Base-by-base conservation (phyloP, 805 yeast species). In the Lipomyces spencermartinsiae region DNA sequence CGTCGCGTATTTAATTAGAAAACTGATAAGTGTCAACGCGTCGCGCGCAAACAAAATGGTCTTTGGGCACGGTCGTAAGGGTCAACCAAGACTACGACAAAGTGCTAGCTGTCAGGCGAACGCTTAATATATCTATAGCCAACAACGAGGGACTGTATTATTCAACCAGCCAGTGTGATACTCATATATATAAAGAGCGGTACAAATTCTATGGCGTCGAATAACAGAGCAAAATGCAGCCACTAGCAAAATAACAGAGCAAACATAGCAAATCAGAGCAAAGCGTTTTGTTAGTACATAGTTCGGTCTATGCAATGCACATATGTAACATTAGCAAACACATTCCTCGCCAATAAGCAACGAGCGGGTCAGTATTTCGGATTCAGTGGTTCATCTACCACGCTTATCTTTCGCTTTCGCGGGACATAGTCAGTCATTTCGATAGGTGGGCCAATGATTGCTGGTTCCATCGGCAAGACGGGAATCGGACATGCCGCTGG, bases 371-470 rank as follows among this genome's bases (percentile, higher is more conserved):
- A 62, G 35, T 49, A 63, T 5, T n/a, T 58, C 2, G 65, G 62
- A 58, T 58, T 58, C 29, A 65, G 55, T 4, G 70, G 61, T 14
- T 35, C 54, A 14, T 59, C 60, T 9, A 63, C 69, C n/a, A 68
- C 69, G 43, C 69, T 65, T 14, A 68, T 66, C 60, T 68, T 68
- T 51, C 71, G 63, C 61, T 65, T 65, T 16, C 64, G 67, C 16
- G 63, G 57, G 55, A 25, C 31, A 14, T 14, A 59, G 7, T 29
- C 25, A 12, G 46, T 14, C 9, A 1, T 19, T 14, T 57, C 46
- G 46, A 35, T 37, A 16, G 19, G 59, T 6, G 59, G 19, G 16
- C 25, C 49, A 2, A 14, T 29, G 39, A n/a, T 7, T 1, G 34
- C 4, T 49, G 54, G 54, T 49, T 49, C 54, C 12, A n/a, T 8